Evolutionary conservation across 345 rosid genomes (phyloP).

Genomic region (Populus simonii): DNA sequence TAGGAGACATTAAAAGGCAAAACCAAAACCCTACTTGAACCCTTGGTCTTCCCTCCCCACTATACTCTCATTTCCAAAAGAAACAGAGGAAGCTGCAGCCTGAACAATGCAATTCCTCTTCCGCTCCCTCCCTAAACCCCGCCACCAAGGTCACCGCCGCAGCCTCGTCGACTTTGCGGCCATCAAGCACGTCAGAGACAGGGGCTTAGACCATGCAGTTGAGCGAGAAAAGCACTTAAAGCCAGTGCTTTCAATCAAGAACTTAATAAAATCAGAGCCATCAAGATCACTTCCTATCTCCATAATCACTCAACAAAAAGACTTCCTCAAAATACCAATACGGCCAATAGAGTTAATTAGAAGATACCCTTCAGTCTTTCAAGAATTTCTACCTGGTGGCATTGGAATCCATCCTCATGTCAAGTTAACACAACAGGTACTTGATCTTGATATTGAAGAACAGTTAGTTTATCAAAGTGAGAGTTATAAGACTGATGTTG

Average conservation of each 20-base stretch:
- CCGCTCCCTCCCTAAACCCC: background rate
- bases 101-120: constrained; percentile 11
- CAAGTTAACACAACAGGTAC: constrained; percentile 71
- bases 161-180: constrained; percentile 17
- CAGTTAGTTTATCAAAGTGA: constrained; percentile 74
- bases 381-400: constrained; percentile 77
- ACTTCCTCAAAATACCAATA: constrained; percentile 54
- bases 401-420: constrained; percentile 70
- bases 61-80: too few relatives aligned
- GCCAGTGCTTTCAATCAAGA: constrained; percentile 59
- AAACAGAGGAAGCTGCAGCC: background rate
- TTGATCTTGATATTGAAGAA: constrained; percentile 78
- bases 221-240: constrained; percentile 77
- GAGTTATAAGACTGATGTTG: constrained; percentile 52
- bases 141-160: constrained; percentile 3
- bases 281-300: constrained; percentile 80
- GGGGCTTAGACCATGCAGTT: constrained; percentile 96
- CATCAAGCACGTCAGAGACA: constrained; percentile 61
- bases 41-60: background rate
- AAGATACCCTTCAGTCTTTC: constrained; percentile 64
- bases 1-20: too few relatives aligned
- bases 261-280: constrained; percentile 80
- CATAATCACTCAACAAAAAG: constrained; percentile 46
- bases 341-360: constrained; percentile 94
- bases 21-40: constrained; percentile 9